phyloP scores from a whole-genome alignment of 345 rosid genomes.

The rapeseed (Brassica napus) region DNA sequence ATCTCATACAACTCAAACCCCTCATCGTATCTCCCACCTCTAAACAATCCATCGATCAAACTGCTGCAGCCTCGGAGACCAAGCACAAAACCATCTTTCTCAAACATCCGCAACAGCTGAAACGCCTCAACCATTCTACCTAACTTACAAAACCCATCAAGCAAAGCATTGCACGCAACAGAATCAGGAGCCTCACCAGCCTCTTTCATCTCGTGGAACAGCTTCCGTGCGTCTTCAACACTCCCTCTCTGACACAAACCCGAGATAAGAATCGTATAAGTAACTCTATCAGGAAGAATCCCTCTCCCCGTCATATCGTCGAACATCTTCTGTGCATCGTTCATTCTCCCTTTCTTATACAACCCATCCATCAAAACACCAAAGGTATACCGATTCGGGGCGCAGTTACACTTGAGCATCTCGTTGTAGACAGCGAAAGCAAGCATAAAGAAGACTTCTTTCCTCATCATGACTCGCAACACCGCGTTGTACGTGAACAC shows the following conservation, averaged over 20 bases:
- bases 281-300: conserved; percentile 50
- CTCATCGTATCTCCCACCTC: conserved; percentile 52
- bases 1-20: conserved; percentile 54
- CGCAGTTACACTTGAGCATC: conserved; percentile 63
- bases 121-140: conserved; percentile 69
- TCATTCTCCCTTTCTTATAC: conserved; percentile 53
- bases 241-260: conserved; percentile 64
- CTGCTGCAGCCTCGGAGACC: conserved; percentile 54
- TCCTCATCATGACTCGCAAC: conserved; percentile 45
- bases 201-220: conserved; percentile 64
- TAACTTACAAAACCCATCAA: conserved; percentile 72
- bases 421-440: conserved; percentile 66
- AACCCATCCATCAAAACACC: conserved; percentile 62
- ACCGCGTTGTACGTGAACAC: conserved; percentile 59
- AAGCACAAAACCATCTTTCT: conserved; percentile 62
- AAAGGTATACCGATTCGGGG: conserved; percentile 59
- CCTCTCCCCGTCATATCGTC: conserved; percentile 72
- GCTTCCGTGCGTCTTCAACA: conserved; percentile 59
- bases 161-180: conserved; percentile 62
- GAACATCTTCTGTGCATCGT: conserved; percentile 69
- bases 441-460: conserved; percentile 48
- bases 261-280: conserved; percentile 55
- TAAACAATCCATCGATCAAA: conserved; percentile 66
- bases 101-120: conserved; percentile 48
- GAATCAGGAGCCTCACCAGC: conserved; percentile 57